Base-by-base conservation (phyloP, 2,329 filamentous ascomycete genomes). In the Cadophora malorum region DNA sequence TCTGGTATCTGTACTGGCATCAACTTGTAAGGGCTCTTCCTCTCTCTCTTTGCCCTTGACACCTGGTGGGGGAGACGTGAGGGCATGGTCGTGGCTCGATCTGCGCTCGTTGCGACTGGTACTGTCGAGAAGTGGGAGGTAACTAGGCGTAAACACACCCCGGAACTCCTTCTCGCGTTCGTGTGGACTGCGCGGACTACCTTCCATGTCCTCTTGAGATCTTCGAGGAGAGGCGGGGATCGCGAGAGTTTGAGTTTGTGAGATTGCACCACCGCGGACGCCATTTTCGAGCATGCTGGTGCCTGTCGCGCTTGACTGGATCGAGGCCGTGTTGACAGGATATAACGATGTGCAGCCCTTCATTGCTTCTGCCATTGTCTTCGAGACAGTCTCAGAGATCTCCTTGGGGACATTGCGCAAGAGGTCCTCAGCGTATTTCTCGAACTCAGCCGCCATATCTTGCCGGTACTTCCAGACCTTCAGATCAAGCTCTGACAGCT, bases 141-240 rank as follows among this genome's bases (percentile, higher is more conserved):
- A 90, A 69, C 80, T 84, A 33, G 88, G 88, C 45, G 85, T 89
- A 75, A 90, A 90, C 68, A 90, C 79, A 69, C 88, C 88, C 70
- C 84, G 83, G 71, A 90, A 85, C 72, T 89, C 87, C 74, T 80
- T 79, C 72, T 90, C 86, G 68, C 85, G 83, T 67, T 85, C 84
- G 78, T 84, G 84, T 62, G 83, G 82, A 73, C 81, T 83, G 71
- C 80, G 75, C 61, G 79, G 79, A 71, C 76, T 69, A 21, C 78
- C 77, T 10, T 80, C 78, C 52, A 78, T 76, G 10, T 79, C 77
- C 7, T 55, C 53, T 50, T 33, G 31, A 47, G 64, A 45, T 63
- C 23, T 53, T 25, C 41, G 35, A 56, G 50, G 14, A 19, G 67
- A 25, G 12, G 31, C 31, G 16, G 67, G 59, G 8, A 67, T 68